phyloP scores from a whole-genome alignment of 2,329 filamentous ascomycete genomes.

The Cadophora sp. region DNA sequence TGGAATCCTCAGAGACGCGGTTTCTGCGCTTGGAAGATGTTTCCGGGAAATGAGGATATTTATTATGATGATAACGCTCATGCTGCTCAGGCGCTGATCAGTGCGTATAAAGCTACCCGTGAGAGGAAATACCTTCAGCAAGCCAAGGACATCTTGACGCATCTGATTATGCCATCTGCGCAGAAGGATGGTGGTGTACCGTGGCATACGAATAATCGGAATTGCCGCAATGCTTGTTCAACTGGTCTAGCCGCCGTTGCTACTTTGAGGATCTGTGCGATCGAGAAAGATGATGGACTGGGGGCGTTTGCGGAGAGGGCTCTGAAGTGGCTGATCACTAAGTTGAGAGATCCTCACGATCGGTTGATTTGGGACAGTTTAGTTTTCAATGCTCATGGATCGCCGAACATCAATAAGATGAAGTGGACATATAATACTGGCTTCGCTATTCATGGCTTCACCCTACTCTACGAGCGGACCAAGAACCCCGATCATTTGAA shows the following conservation, averaged over 20 bases:
- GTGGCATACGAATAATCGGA: constrained; percentile 34
- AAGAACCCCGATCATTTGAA: constrained; percentile 22
- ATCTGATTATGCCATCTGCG: constrained; percentile 32
- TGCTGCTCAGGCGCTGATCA: constrained; percentile 33
- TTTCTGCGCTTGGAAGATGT: constrained; percentile 39
- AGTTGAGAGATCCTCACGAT: constrained; percentile 32
- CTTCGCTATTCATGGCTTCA: constrained; percentile 35
- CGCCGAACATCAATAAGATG: constrained; percentile 29
- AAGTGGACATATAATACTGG: constrained; percentile 38
- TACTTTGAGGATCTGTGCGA: constrained; percentile 31
- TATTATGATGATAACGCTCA: constrained; percentile 38
- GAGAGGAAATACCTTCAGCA: constrained; percentile 27
- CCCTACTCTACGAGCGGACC: constrained; percentile 27
- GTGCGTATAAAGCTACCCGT: constrained; percentile 27
- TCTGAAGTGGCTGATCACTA: constrained; percentile 24
- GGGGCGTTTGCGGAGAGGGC: constrained; percentile 27
- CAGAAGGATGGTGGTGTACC: constrained; percentile 31
- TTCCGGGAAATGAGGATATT: constrained; percentile 36
- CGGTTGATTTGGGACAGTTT: constrained; percentile 36
- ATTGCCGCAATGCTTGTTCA: constrained; percentile 31
- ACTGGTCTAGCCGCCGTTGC: constrained; percentile 34
- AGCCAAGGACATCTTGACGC: constrained; percentile 27
- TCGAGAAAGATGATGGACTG: constrained; percentile 21
- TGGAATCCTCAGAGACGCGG: constrained; percentile 33
- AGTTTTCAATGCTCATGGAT: constrained; percentile 26